These are phyloP conservation scores for Sclerotinia subarctica DNA, from an alignment of 2,329 filamentous ascomycete species.

Conservation along the genomic window DNA sequence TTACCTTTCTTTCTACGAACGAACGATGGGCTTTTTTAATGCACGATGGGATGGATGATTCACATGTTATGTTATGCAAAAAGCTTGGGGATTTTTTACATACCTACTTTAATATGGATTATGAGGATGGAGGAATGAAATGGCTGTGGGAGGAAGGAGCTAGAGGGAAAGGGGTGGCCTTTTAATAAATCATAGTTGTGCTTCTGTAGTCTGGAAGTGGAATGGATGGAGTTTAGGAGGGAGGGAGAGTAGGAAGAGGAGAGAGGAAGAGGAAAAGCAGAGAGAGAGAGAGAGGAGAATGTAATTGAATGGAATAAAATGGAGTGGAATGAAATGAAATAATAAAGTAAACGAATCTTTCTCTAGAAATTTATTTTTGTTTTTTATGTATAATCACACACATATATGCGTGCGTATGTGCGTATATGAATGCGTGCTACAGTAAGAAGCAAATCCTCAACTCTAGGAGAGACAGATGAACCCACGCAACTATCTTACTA, in stretches of 20 bases:
- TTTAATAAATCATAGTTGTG: conserved; percentile 6
- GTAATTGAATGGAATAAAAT: not conserved
- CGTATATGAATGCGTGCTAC: no score
- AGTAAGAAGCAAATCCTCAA: no score
- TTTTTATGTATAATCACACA: no score
- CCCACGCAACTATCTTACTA: no score
- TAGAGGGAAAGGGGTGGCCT: not conserved
- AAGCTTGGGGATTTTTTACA: conserved; percentile 6
- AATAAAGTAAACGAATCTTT: not conserved
- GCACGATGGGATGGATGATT: conserved; percentile 4
- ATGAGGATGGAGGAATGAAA: not conserved
- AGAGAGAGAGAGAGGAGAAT: not conserved
- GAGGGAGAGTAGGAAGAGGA: not conserved
- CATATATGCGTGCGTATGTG: no score
- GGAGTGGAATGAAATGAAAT: not conserved
- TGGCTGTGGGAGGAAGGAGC: not conserved
- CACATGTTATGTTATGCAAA: conserved; percentile 12
- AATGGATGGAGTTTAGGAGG: not conserved
- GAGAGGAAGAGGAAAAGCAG: not conserved
- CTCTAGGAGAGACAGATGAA: no score
- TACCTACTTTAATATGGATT: conserved; percentile 10
- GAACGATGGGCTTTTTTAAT: conserved; percentile 6
- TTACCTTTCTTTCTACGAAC: not conserved
- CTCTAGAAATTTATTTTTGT: no score
- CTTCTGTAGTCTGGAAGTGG: not conserved